Base-by-base conservation (phyloP, 1,284 basidiomycete species). In the Vanrija sp. region DNA sequence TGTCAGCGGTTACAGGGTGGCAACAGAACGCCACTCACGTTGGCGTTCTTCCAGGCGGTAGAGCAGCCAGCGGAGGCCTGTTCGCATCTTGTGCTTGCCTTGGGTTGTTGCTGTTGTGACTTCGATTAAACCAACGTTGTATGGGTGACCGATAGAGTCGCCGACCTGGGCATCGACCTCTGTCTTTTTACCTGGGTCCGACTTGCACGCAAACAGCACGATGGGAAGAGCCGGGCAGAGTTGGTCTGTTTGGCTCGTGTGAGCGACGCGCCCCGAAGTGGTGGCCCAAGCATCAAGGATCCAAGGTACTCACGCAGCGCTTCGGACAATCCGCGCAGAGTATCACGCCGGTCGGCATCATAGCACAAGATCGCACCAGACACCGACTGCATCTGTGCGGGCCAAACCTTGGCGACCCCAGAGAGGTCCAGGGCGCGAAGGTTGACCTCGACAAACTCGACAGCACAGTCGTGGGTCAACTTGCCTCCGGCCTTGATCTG, bases 121-220 rank as follows among this genome's bases (percentile, higher is more conserved):
- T 56, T 76, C 75, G 36, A 76, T 74, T 45, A 76, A 47, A 6
- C 75, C 75, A 20, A 75, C 69, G 49, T 72, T 71, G 63, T 65
- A 70, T 10, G 72, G 69, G 27, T 73, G 65, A 4, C 73, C 72
- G 19, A 76, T 60, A 2, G 66, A 63, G 52, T 76, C 72, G 16
- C 66, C 75, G 27, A 64, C 58, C n/a, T 65, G 60, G 5, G 75
- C 65, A 15, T 67, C 63, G 25, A 76, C 65, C 37, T 66, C 62
- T 1, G 66, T 57, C 9, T 42, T 19, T 22, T 46, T 55, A 10
- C 60, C 63, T 4, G 72, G 71, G 52, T 76, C 75, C 1, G 73
- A 72, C 52, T 75, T 75, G 62, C 73, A 75, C 1, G 72, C 75
- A 25, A 76, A 64, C 10, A 77, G 56, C 41, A 76, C 67, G 43